Evolutionary conservation across 129 eudicot genomes (phyloP).

Genomic region (sunflower (Helianthus annuus)): DNA sequence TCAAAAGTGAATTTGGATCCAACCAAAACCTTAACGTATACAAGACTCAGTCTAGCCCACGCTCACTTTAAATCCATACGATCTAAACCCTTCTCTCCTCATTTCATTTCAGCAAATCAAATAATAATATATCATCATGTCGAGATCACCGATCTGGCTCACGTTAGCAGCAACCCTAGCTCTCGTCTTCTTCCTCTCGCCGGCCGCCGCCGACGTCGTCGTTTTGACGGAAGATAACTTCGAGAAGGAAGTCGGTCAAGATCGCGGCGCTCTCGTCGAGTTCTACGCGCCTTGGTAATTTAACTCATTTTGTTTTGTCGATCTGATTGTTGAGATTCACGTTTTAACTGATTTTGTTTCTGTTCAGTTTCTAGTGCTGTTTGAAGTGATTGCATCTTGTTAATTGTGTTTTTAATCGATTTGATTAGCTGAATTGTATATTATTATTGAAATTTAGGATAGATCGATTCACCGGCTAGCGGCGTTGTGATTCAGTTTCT

Average conservation of each 20-base stretch:
- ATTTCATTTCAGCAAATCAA: not conserved
- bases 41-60: constrained; percentile 26
- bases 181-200: constrained; percentile 37
- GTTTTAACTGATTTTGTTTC: too few species aligned
- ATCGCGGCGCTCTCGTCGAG: constrained; percentile 97
- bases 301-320: constrained; percentile 1
- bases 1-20: constrained; percentile 11
- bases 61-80: constrained; percentile 15
- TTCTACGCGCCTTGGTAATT: constrained; percentile 98
- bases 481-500: not conserved
- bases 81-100: constrained; percentile 3
- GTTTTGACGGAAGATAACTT: constrained; percentile 87
- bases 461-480: not conserved
- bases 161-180: constrained; percentile 48
- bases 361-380: too few species aligned
- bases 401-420: not conserved
- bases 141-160: constrained; percentile 46
- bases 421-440: constrained; percentile 6
- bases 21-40: constrained; percentile 29
- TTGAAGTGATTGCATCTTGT: constrained; percentile 11
- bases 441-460: not conserved
- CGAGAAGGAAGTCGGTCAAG: constrained; percentile 90
- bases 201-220: constrained; percentile 71
- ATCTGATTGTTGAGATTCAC: constrained; percentile 15
- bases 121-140: constrained; percentile 21